Evolutionary conservation across 2,329 filamentous ascomycete genomes (phyloP).

Genomic region (Trichothecium roseum): DNA sequence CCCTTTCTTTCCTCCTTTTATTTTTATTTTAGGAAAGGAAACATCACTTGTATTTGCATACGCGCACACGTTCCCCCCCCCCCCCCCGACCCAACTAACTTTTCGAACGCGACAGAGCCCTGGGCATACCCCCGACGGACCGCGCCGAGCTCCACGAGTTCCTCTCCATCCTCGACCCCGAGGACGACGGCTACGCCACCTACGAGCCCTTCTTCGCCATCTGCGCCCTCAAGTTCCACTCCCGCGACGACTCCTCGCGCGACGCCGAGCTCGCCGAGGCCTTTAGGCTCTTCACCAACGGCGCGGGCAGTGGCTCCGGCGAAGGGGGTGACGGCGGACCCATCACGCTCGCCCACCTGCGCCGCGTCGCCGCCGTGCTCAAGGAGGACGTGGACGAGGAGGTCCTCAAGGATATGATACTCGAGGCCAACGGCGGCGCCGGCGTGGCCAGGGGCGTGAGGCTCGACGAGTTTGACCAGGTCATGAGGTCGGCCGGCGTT

Average conservation of each 20-base stretch:
- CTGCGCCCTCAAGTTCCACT: constrained; percentile 75
- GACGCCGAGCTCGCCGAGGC: constrained; percentile 68
- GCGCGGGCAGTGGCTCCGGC: constrained; percentile 15
- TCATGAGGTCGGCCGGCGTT: constrained; percentile 76
- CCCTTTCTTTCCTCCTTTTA: constrained; percentile 1
- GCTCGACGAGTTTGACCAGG: constrained; percentile 71
- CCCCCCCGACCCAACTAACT: background rate
- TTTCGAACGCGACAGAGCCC: constrained; percentile 46
- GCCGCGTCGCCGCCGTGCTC: constrained; percentile 67
- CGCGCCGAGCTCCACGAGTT: constrained; percentile 65
- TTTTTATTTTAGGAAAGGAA: constrained; percentile 1
- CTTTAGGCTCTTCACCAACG: constrained; percentile 66
- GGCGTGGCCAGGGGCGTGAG: constrained; percentile 62
- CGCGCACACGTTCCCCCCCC: background rate
- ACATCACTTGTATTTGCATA: constrained; percentile 2
- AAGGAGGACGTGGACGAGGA: constrained; percentile 80
- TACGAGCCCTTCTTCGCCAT: constrained; percentile 81
- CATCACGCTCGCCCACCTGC: constrained; percentile 75
- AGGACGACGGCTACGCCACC: constrained; percentile 63
- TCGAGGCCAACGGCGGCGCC: constrained; percentile 80
- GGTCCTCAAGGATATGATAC: constrained; percentile 82
- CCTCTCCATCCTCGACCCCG: constrained; percentile 71
- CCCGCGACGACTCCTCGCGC: constrained; percentile 40
- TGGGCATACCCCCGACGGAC: constrained; percentile 59
- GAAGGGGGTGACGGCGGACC: constrained; percentile 24